Evolutionary conservation across 176 grass and related monocot species (phyloP).

Genomic region (Calamus simplicifolius): DNA sequence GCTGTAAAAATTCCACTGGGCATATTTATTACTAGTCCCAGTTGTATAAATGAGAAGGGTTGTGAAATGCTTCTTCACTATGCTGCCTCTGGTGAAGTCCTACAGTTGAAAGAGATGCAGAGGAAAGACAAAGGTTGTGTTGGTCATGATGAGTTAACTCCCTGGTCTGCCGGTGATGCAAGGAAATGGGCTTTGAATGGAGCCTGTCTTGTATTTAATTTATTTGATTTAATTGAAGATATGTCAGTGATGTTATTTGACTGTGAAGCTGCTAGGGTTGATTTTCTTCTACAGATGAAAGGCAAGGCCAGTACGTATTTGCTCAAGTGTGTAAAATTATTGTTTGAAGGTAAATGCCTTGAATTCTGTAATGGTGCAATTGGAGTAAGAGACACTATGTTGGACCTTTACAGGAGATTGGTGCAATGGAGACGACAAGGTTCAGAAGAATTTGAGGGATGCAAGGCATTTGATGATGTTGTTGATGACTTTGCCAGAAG

Average conservation of each 20-base stretch:
- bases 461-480: conserved; percentile 49
- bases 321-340: conserved; percentile 46
- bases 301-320: conserved; percentile 39
- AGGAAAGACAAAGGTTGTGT: conserved; percentile 17
- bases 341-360: conserved; percentile 10
- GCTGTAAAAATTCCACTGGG: conserved; percentile 52
- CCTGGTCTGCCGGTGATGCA: conserved; percentile 12
- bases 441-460: conserved; percentile 24
- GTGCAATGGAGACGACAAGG: conserved; percentile 42
- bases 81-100: conserved; percentile 39
- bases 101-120: conserved; percentile 25
- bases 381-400: conserved; percentile 25
- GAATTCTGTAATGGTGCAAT: conserved; percentile 11
- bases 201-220: conserved; percentile 49
- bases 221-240: conserved; percentile 52
- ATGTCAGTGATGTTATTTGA: conserved; percentile 59
- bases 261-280: conserved; percentile 28
- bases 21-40: conserved; percentile 38
- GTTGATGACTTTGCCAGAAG: too few relatives aligned
- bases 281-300: conserved; percentile 55
- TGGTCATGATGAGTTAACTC: conserved; percentile 11
- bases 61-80: conserved; percentile 49
- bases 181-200: conserved; percentile 40
- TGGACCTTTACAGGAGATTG: conserved; percentile 59
- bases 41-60: conserved; percentile 37